Percentiles rank a stretch among this genome's conserved stretches.
These are phyloP conservation scores for Neofusicoccum laricinum DNA, from an alignment of 2,329 filamentous ascomycete genomes.

Conservation along the genomic window DNA sequence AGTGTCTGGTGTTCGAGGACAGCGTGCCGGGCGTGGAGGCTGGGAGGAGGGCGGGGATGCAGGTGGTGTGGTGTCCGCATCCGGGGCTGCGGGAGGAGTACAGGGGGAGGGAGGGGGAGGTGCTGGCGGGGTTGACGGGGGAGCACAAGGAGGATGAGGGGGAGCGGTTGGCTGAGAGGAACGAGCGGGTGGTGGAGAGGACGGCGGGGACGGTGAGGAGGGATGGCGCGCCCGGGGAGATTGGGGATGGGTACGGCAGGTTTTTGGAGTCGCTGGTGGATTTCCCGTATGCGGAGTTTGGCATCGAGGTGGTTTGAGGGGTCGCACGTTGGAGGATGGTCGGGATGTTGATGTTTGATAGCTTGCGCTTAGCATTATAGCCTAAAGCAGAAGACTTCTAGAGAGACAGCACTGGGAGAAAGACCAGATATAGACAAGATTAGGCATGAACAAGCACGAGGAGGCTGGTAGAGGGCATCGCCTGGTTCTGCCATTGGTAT, in stretches of 20 bases:
- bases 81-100: slow-evolving; percentile 74
- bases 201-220: slow-evolving; percentile 37
- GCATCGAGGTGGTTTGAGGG: slow-evolving; percentile 40
- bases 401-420: no score
- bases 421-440: no score
- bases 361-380: no score
- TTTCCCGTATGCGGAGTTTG: slow-evolving; percentile 61
- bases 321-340: background rate
- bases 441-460: no score
- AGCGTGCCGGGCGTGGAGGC: slow-evolving; percentile 90
- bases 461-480: no score
- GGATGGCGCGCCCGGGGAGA: slow-evolving; percentile 49
- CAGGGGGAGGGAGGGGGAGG: slow-evolving; percentile 70
- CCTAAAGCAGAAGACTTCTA: no score
- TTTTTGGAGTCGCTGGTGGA: slow-evolving; percentile 52
- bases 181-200: slow-evolving; percentile 35
- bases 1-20: slow-evolving; percentile 96
- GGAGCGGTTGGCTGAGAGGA: slow-evolving; percentile 28
- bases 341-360: background rate
- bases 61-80: slow-evolving; percentile 90
- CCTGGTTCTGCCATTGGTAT: no score
- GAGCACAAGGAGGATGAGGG: slow-evolving; percentile 55
- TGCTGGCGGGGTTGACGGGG: slow-evolving; percentile 78
- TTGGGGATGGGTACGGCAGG: slow-evolving; percentile 61
- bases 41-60: slow-evolving; percentile 87